phyloP scores from a whole-genome alignment of 1,284 basidiomycete species.

The Moniliella sp. region DNA sequence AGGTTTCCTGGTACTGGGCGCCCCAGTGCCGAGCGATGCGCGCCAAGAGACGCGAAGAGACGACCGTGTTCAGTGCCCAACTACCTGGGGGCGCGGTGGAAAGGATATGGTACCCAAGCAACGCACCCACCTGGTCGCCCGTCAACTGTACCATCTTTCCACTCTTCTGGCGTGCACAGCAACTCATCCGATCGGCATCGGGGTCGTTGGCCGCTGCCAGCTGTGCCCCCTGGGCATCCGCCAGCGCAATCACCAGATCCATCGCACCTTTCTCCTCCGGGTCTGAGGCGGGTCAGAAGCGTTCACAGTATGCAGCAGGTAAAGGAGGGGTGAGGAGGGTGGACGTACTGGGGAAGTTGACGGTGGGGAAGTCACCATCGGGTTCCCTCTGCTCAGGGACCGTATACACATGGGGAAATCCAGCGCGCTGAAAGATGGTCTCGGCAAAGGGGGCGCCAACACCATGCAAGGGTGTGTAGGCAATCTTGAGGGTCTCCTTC shows the following conservation, averaged over 20 bases:
- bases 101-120: constrained; percentile 19
- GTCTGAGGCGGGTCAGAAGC: constrained; percentile 4
- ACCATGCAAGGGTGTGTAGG: constrained; percentile 22
- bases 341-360: constrained; percentile 18
- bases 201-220: constrained; percentile 23
- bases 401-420: constrained; percentile 12
- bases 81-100: constrained; percentile 7
- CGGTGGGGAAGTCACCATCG: constrained; percentile 19
- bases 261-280: constrained; percentile 20
- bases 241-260: constrained; percentile 17
- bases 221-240: constrained; percentile 10
- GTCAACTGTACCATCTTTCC: constrained; percentile 15
- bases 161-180: constrained; percentile 7
- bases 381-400: constrained; percentile 16
- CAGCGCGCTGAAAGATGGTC: constrained; percentile 3
- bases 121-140: constrained; percentile 16
- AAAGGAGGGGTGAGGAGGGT: not conserved
- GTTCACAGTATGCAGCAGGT: not conserved
- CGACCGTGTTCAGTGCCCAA: constrained; percentile 17
- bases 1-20: constrained; percentile 13
- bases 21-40: constrained; percentile 11
- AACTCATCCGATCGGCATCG: constrained; percentile 18
- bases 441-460: constrained; percentile 12
- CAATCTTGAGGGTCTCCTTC: constrained; percentile 2
- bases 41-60: constrained; percentile 14